Evolutionary conservation across 768 basidiomycete species (phyloP).

Genomic region (Mycena capillaripes): DNA sequence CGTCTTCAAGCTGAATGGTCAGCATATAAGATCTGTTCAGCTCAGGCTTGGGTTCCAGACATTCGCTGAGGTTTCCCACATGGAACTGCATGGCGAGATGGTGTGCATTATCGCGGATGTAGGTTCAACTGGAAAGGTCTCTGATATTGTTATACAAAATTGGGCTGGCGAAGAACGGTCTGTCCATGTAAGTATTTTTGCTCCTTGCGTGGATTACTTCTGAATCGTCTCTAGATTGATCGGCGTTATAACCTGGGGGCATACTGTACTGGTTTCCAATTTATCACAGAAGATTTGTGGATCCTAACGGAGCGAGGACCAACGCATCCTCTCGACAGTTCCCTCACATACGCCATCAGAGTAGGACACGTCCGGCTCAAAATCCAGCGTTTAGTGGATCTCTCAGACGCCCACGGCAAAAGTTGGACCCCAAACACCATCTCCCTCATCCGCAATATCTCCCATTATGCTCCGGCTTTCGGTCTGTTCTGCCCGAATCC

Average conservation of each 20-base stretch:
- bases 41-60: neutral
- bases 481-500: conserved; percentile 8
- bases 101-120: conserved; percentile 13
- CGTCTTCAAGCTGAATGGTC: conserved; percentile 14
- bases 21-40: neutral
- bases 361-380: conserved; percentile 3
- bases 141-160: conserved; percentile 7
- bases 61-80: conserved; percentile 11
- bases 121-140: no score
- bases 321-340: neutral
- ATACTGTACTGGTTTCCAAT: conserved; percentile 29
- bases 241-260: neutral
- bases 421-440: conserved; percentile 9
- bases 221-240: neutral
- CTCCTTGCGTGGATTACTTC: neutral
- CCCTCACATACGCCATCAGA: neutral
- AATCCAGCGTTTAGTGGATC: neutral
- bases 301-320: conserved; percentile 10
- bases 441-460: conserved; percentile 24
- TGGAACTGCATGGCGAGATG: conserved; percentile 28
- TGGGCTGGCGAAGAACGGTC: neutral
- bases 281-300: conserved; percentile 25
- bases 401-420: neutral
- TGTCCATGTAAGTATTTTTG: neutral
- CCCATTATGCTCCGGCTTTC: neutral